Evolutionary conservation across 2,329 filamentous ascomycete genomes (phyloP).

Genomic region (Dactylellina parvicollis): DNA sequence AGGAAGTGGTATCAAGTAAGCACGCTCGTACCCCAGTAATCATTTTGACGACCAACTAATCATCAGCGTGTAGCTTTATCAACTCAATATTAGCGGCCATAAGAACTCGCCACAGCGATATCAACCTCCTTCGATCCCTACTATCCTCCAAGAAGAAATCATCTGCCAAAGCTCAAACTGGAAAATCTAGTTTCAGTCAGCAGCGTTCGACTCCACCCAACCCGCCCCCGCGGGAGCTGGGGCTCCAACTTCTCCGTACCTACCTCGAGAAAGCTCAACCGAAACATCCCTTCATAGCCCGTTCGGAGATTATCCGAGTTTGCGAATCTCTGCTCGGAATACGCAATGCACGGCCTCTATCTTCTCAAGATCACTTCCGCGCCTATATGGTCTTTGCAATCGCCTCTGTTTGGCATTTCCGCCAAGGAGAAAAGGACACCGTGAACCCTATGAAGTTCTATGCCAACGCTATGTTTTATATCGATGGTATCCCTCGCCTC

Average conservation of each 20-base stretch:
- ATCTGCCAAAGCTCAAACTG: conserved; percentile 21
- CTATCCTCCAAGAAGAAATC: conserved; percentile 51
- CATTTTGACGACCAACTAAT: conserved; percentile 2
- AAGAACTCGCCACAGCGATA: conserved; percentile 48
- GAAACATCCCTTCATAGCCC: conserved; percentile 52
- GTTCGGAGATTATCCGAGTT: conserved; percentile 50
- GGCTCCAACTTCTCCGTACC: conserved; percentile 50
- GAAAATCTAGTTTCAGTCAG: conserved; percentile 49
- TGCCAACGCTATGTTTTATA: conserved; percentile 54
- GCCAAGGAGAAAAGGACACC: conserved; percentile 51
- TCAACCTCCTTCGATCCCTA: conserved; percentile 48
- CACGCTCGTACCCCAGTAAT: not conserved
- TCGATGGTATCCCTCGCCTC: conserved; percentile 49
- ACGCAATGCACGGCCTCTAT: conserved; percentile 47
- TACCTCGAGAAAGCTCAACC: conserved; percentile 52
- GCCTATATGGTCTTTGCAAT: conserved; percentile 53
- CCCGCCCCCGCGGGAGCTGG: conserved; percentile 42
- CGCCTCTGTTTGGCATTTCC: conserved; percentile 50
- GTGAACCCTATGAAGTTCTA: conserved; percentile 54
- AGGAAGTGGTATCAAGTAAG: conserved; percentile 51
- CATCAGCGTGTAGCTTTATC: conserved; percentile 41
- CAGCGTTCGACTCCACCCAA: conserved; percentile 45
- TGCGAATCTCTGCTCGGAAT: conserved; percentile 49
- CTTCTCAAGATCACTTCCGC: conserved; percentile 50
- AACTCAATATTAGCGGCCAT: conserved; percentile 51